Evolutionary conservation across 345 rosid species (phyloP), one percentile per base, ranked within the genome.

Genomic region (Iberis pinnata): DNA sequence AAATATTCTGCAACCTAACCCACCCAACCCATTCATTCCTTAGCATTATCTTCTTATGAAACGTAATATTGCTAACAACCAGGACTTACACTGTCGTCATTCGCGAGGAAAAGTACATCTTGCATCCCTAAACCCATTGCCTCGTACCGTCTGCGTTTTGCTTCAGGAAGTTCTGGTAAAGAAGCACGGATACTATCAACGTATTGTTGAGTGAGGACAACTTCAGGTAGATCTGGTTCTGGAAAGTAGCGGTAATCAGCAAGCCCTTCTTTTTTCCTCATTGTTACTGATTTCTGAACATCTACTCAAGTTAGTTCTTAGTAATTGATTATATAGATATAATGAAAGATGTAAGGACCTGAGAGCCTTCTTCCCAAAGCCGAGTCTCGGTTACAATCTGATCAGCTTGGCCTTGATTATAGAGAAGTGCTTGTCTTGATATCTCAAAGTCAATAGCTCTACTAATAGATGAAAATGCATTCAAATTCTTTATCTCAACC

Each of bases 221-320:
- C 93, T 76, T 77, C 88, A 39, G 96, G 96, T 69, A 90, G 80
- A 75, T 87, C 96, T 44, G 96, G 98, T 75, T 90, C 98, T 5
- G 96, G 96, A 64, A 90, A 90, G 70, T 90, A 84, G 5, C 89
- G 75, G 65, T 90, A 90, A 78, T 87, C 95, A 58, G 98, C 63
- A 58, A 90, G 92, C 69, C 96, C 96, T 72, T 90, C 98, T 66
- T 90, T 90, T 60, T 84, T 87, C 78, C 95, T 82, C 96, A 90
- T 90, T 38, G 95, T 76, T 54, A 90, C 71, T 63, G 98, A 78
- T 82, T 73, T 87, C 96, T 90, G 65, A 73, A 73, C 52, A 68
- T 51, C 8, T 26, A 37, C 69, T 36, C 60, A 53, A 44, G 60
- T 66, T 45, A 67, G 43, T 44, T 20, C 16, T 25, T 37, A 12